phyloP scores from a whole-genome alignment of 208 protist genomes.

The Crithidia bombi region DNA sequence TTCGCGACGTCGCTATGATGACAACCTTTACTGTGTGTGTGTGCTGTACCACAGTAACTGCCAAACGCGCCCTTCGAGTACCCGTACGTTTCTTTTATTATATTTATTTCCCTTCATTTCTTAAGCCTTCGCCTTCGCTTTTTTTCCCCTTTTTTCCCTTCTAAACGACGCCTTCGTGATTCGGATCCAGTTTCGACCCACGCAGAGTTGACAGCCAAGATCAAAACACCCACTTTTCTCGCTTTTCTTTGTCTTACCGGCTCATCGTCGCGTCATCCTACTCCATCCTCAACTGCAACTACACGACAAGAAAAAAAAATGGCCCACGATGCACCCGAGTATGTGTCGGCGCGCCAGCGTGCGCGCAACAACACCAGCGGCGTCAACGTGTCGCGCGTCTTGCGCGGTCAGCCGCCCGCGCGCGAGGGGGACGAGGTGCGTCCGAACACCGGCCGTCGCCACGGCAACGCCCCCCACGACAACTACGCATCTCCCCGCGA shows the following conservation, averaged over 20 bases:
- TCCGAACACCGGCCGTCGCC: slow-evolving; percentile 35
- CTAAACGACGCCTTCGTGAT: background rate
- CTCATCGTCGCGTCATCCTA: background rate
- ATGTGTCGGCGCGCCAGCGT: slow-evolving; percentile 34
- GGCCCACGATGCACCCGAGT: background rate
- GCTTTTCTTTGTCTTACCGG: too few relatives aligned
- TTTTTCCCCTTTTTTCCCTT: slow-evolving; percentile 12
- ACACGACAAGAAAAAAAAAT: slow-evolving; percentile 8
- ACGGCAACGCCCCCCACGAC: slow-evolving; percentile 1
- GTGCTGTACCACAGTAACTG: background rate
- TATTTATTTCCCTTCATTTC: background rate
- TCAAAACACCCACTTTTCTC: too few relatives aligned
- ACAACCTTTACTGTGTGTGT: background rate
- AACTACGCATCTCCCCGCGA: slow-evolving; percentile 62
- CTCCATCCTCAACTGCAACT: background rate
- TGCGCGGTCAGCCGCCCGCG: slow-evolving; percentile 25
- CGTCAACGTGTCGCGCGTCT: slow-evolving; percentile 33
- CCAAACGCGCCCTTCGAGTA: background rate
- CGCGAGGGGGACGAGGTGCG: slow-evolving; percentile 18
- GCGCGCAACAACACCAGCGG: slow-evolving; percentile 42
- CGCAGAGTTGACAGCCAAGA: background rate
- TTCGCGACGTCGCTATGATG: too few relatives aligned
- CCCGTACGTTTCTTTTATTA: slow-evolving; percentile 1
- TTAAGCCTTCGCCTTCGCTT: too few relatives aligned
- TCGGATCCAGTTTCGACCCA: too few relatives aligned